Evolutionary conservation across 345 rosid species (phyloP), one percentile per base, ranked within the genome.

Genomic region (Cardamine resedifolia): DNA sequence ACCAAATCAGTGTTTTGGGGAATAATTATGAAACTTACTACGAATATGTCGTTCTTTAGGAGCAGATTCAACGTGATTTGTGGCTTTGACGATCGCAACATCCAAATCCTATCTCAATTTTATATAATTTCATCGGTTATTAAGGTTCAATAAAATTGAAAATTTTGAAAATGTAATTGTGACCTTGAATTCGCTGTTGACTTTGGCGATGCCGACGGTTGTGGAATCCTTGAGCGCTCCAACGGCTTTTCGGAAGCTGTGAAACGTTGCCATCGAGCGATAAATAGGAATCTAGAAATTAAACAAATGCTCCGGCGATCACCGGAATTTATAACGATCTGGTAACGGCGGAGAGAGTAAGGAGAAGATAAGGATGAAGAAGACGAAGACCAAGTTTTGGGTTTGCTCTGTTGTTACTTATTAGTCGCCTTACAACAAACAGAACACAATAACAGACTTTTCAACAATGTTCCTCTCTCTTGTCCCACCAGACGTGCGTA

Each of bases 151-250:
- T 36, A 24, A 2, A 3, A 1, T 3, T 3, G 8, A 5, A 12
- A 21, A 0, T 19, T 52, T 4, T 16, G 0, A 41, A 14, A 53
- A 47, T 7, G 38, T 10, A 11, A 58, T 43, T 33, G 43, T 56
- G 58, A 95, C 99, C 99, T 95, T 95, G 72, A 86, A 91, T 53
- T 88, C 97, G 71, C 99, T 95, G 68, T 91, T 91, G 80, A 95
- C 97, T 82, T 90, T 95, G 52, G 97, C 99, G 83, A 95, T 87
- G 45, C 96, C 78, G 73, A 95, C 96, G 38, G 99, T 91, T 72
- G 99, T 91, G 52, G 96, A 80, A 75, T 95, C 99, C 80, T 95
- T 95, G 61, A 95, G 77, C 31, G 99, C 96, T 61, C 99, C 99
- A 2, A 95, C 88, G 19, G 93, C 96, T 82, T 88, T 95, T 70